Conservation (phyloP, 169 alveolate species). For the Plasmodium gallinaceum region DNA sequence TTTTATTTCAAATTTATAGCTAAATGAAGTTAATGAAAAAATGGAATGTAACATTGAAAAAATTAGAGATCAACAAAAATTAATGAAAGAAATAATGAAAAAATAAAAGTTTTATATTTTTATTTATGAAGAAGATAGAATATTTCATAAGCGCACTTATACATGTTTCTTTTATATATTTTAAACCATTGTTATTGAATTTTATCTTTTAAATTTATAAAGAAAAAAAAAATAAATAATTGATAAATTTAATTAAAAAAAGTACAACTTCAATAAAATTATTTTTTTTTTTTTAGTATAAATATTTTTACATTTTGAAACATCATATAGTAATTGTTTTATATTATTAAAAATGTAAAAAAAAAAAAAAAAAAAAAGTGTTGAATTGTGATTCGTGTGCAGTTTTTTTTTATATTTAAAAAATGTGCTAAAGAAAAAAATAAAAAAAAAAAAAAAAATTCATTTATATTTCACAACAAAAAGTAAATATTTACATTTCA, state of each 20-base stretch:
- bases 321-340: no score
- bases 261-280: slow-evolving; percentile 3
- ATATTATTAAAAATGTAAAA: no score
- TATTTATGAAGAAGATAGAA: no score
- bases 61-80: slow-evolving; percentile 71
- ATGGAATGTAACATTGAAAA: slow-evolving; percentile 76
- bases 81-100: slow-evolving; percentile 77
- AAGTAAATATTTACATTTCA: background rate
- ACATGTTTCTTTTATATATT: slow-evolving; percentile 3
- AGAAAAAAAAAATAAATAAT: slow-evolving; percentile 16
- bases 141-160: background rate
- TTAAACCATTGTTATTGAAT: slow-evolving; percentile 14
- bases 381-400: slow-evolving; percentile 36
- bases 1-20: slow-evolving; percentile 23
- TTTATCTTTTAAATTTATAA: slow-evolving; percentile 35
- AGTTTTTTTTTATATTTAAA: slow-evolving; percentile 30
- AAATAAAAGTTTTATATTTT: slow-evolving; percentile 5
- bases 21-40: slow-evolving; percentile 54
- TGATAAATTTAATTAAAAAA: background rate
- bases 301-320: no score
- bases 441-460: no score
- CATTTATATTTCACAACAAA: background rate
- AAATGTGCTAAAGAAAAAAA: background rate
- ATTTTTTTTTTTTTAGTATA: no score
- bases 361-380: no score